Evolutionary conservation across 2,329 filamentous ascomycete species (phyloP).

Genomic region (Scopulariopsis brevicaulis): DNA sequence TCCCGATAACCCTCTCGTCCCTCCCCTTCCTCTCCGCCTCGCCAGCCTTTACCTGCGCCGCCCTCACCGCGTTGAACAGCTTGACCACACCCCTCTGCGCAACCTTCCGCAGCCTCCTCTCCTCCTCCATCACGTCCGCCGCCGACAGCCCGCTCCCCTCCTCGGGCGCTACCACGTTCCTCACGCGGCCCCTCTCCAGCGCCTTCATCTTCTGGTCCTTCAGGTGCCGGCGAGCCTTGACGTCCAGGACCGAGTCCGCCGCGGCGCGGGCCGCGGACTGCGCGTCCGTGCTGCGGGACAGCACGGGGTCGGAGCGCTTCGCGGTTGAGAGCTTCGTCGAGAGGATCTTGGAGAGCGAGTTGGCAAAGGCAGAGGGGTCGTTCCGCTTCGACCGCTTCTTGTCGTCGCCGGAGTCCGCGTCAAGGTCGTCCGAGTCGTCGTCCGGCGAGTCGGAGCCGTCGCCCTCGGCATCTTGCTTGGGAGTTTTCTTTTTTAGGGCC

Average conservation of each 20-base stretch:
- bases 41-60: slow-evolving; percentile 79
- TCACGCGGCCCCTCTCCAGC: slow-evolving; percentile 76
- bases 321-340: slow-evolving; percentile 75
- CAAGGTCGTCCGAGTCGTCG: slow-evolving; percentile 21
- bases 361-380: slow-evolving; percentile 84
- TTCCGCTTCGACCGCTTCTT: slow-evolving; percentile 68
- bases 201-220: slow-evolving; percentile 70
- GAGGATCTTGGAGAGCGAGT: slow-evolving; percentile 86
- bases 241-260: slow-evolving; percentile 67
- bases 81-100: slow-evolving; percentile 91
- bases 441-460: slow-evolving; percentile 8
- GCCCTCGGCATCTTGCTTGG: slow-evolving; percentile 13
- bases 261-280: slow-evolving; percentile 60
- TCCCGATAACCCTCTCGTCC: slow-evolving; percentile 66
- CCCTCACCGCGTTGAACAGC: slow-evolving; percentile 89
- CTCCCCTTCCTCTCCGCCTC: slow-evolving; percentile 61
- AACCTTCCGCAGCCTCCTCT: slow-evolving; percentile 73
- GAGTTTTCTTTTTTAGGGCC: slow-evolving; percentile 15
- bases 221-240: slow-evolving; percentile 68
- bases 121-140: slow-evolving; percentile 51
- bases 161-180: slow-evolving; percentile 56
- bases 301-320: slow-evolving; percentile 80
- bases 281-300: slow-evolving; percentile 70
- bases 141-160: slow-evolving; percentile 27
- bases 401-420: slow-evolving; percentile 20